phyloP scores from a whole-genome alignment of 768 basidiomycete species.

The Russula dissimulans region DNA sequence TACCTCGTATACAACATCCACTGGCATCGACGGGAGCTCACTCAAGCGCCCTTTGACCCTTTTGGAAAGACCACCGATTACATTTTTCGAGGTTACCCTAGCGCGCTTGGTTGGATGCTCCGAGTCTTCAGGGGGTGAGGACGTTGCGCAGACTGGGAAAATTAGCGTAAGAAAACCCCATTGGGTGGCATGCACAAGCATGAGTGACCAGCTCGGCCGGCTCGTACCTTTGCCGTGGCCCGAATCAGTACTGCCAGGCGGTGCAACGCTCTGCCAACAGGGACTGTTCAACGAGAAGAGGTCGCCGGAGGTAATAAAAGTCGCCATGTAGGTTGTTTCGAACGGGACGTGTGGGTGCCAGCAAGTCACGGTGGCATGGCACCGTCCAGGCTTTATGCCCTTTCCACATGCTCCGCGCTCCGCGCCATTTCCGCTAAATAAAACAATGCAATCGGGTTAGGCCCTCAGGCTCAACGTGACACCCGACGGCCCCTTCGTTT shows the following conservation, averaged over 20 bases:
- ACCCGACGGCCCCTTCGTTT: no score
- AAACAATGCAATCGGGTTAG: no score
- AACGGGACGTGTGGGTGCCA: background rate
- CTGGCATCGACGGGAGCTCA: slow-evolving; percentile 20
- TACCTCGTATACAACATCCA: slow-evolving; percentile 26
- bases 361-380: background rate
- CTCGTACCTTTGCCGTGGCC: background rate
- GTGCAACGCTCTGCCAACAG: background rate
- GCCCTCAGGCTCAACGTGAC: no score
- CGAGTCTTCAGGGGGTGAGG: background rate
- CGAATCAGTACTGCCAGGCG: background rate
- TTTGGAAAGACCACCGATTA: background rate
- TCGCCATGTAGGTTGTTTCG: background rate
- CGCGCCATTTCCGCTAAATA: background rate
- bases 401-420: no score
- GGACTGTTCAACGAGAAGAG: background rate
- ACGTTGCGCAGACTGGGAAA: background rate
- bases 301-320: background rate
- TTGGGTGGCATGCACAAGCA: background rate
- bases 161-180: background rate
- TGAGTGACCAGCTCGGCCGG: no score
- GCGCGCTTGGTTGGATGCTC: background rate
- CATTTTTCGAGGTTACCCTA: background rate
- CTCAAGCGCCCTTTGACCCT: slow-evolving; percentile 8
- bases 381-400: background rate